Base-by-base conservation (phyloP, 306 rosid species). In the Fragaria ananassa region DNA sequence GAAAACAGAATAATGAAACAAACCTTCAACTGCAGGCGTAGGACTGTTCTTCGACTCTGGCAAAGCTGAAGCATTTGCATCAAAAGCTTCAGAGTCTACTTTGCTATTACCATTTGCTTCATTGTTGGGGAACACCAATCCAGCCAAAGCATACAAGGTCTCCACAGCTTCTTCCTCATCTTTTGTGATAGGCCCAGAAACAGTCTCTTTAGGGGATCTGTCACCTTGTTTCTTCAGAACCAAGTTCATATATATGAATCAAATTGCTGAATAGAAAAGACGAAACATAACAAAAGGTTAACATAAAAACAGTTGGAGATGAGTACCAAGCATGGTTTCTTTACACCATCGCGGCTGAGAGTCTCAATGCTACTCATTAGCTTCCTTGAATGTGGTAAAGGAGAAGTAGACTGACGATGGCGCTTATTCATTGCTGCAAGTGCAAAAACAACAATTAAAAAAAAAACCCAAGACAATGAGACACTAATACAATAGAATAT, bases 121-220 rank as follows among this genome's bases (percentile, higher is more conserved):
- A 65, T 69, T 80, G 71, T 76, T 45, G 39, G 87, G 86, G 61
- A 93, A 89, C 96, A 65, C 70, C 70, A 93, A 86, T 72, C 87
- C 95, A 11, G 96, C 95, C 90, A 93, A 83, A 66, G 95, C 90
- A 81, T 79, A 88, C 62, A 93, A 86, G 44, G 96, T 84, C 80
- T 93, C 93, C 21, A 81, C 98, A 45, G 91, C 98, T 88, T 93
- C 98, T 84, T 89, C 90, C 88, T 93, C 98, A 61, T 93, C 98
- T 81, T 93, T 90, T 53, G 98, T 91, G 74, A 93, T 87, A 70
- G 87, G 56, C 75, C 82, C 84, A 74, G 80, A 70, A 57, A 56
- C 82, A 50, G 58, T 79, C 78, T 73, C 80, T 61, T 70, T 76
- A 7, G 13, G 75, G 80, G 85, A 83, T 83, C 80, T 78, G 34